Evolutionary conservation across 2,329 filamentous ascomycete species (phyloP), one percentile per base, ranked within the genome.

Genomic region (Clathrospora elynae): DNA sequence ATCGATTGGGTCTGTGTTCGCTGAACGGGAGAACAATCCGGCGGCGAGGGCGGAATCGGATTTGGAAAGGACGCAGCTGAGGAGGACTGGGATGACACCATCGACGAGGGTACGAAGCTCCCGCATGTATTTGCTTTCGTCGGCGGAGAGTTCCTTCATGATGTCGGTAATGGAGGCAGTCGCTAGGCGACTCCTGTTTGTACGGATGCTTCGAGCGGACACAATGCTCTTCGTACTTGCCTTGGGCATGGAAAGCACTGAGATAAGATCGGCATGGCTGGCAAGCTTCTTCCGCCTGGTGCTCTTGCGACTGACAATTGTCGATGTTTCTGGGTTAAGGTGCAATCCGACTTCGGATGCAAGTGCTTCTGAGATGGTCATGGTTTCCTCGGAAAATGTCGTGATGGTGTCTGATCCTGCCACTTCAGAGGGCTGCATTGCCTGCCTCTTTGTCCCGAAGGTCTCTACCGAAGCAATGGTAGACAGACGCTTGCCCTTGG

Each of bases 41-140:
- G 82, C 80, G 3, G 82, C 80, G 33, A 83, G 77, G 10, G 80
- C 79, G 5, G 81, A 80, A 50, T 84, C 81, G 1, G 83, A 83
- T 47, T 87, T 84, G 7, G 84, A 87, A 9, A 96, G 79, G 6
- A 95, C 88, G 53, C 90, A 89, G 7, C 86, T 89, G 36, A 99
- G 75, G 2, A 99, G 79, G 2, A 97, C 92, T 0, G 93, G 93
- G 42, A 99, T 88, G 14, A 99, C 92, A 42, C 93, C 93, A 59
- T 96, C 91, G 6, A 97, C 91, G 20, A 99, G 73, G 0, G 93
- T 96, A 64, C 90, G 90, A 20, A 99, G 78, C 70, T 99, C 93
- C 40, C 91, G 82, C 71, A 87, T 86, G 64, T 97, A 99, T 55
- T 93, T 87, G 30, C 81, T 75, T 70, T 99, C 93, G 57, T 97